Evolutionary conservation across 345 rosid species (phyloP).

Genomic region (Ricinus communis): DNA sequence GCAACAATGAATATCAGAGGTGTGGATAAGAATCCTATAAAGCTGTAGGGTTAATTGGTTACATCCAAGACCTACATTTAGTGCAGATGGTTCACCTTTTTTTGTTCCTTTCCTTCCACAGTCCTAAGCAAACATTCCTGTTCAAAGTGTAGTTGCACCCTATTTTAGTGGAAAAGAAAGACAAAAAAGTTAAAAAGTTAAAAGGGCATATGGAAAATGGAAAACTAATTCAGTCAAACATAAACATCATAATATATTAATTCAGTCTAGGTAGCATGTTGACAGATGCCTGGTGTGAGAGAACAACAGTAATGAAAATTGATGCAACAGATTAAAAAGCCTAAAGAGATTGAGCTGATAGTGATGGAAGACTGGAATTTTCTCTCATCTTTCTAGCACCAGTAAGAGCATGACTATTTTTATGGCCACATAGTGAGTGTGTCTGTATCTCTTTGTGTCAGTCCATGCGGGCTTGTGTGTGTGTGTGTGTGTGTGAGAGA

Average conservation of each 20-base stretch:
- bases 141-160: background rate
- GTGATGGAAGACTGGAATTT: background rate
- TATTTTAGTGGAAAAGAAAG: background rate
- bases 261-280: background rate
- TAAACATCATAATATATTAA: background rate
- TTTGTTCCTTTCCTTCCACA: background rate
- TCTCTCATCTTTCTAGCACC: background rate
- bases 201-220: background rate
- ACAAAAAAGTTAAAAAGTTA: background rate
- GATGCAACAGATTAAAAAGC: background rate
- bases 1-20: background rate
- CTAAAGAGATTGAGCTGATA: background rate
- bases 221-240: slow-evolving; percentile 8
- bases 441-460: too few species aligned
- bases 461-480: background rate
- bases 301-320: background rate
- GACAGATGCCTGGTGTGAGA: background rate
- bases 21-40: slow-evolving; percentile 2
- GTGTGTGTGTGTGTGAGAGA: background rate
- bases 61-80: background rate
- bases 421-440: background rate
- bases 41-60: background rate
- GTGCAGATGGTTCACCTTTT: too few species aligned
- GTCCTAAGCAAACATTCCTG: background rate
- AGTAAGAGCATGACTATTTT: background rate